These are phyloP conservation scores for Candida rishiriensis DNA, from an alignment of 805 yeast species.

Conservation along the genomic window DNA sequence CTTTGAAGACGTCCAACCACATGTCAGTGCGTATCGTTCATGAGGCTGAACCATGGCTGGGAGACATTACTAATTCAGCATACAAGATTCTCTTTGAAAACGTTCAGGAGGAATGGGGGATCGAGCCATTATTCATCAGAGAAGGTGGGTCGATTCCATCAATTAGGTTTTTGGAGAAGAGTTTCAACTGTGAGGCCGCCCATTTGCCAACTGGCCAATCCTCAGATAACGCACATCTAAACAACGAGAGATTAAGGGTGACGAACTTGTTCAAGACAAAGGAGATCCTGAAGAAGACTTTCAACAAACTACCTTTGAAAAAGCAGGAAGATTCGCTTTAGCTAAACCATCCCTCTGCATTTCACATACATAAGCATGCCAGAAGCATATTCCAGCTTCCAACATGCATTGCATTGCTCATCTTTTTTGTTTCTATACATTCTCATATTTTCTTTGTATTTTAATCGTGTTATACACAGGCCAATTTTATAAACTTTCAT, in stretches of 20 bases:
- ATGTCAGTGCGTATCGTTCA: slow-evolving; percentile 60
- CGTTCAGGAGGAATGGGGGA: slow-evolving; percentile 66
- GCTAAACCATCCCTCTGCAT: background rate
- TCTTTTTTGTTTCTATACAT: too few relatives aligned
- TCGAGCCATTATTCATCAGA: slow-evolving; percentile 78
- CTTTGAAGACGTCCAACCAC: slow-evolving; percentile 56
- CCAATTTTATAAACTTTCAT: too few relatives aligned
- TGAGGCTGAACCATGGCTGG: slow-evolving; percentile 96
- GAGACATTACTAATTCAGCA: slow-evolving; percentile 73
- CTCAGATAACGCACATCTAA: slow-evolving; percentile 89
- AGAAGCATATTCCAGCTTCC: too few relatives aligned
- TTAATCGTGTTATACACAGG: too few relatives aligned
- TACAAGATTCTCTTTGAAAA: slow-evolving; percentile 64
- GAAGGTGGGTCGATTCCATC: slow-evolving; percentile 98
- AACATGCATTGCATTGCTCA: too few relatives aligned
- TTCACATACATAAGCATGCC: background rate
- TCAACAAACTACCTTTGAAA: slow-evolving; percentile 36
- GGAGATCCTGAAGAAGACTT: slow-evolving; percentile 52
- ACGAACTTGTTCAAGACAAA: slow-evolving; percentile 73
- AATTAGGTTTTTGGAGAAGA: slow-evolving; percentile 76
- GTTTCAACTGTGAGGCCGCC: slow-evolving; percentile 82
- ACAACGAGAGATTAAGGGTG: slow-evolving; percentile 79
- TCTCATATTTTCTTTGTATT: too few relatives aligned
- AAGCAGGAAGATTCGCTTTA: background rate
- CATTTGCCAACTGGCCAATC: slow-evolving; percentile 97